phyloP scores from a whole-genome alignment of 179 eudicot genomes.

The Drosera spatulata region DNA sequence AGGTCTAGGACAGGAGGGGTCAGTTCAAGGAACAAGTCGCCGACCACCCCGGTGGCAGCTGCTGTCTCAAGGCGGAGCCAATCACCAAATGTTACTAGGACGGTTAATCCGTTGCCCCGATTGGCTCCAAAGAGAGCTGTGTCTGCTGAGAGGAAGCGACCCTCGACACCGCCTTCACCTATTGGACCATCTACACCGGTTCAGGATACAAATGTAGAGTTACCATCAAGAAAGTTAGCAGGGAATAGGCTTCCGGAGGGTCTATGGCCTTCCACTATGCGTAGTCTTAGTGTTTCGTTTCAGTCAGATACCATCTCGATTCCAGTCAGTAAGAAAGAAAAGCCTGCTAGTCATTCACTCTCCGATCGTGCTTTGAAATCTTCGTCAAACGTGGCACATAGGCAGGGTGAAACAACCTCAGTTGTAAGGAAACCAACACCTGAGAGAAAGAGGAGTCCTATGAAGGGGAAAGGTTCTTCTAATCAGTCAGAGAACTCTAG shows the following conservation, averaged over 20 bases:
- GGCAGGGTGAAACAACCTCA: conserved; percentile 29
- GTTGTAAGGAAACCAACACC: conserved; percentile 55
- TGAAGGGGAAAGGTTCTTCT: conserved; percentile 53
- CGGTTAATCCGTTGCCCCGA: conserved; percentile 27
- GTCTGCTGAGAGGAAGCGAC: conserved; percentile 80
- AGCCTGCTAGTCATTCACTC: conserved; percentile 43
- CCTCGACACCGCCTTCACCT: conserved; percentile 64
- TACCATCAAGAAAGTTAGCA: conserved; percentile 38
- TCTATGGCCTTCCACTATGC: conserved; percentile 96
- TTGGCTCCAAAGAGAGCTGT: conserved; percentile 61
- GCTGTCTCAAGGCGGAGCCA: conserved; percentile 41
- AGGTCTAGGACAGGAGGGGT: conserved; percentile 51
- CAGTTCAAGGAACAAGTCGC: conserved; percentile 74
- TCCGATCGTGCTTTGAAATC: conserved; percentile 68
- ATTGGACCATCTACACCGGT: conserved; percentile 57
- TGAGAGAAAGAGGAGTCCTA: conserved; percentile 81
- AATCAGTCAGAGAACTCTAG: conserved; percentile 81
- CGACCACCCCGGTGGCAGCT: conserved; percentile 14
- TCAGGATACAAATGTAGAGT: conserved; percentile 37
- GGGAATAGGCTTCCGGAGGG: conserved; percentile 48
- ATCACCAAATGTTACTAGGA: conserved; percentile 51
- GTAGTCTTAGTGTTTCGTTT: conserved; percentile 76
- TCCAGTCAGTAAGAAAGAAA: conserved; percentile 66
- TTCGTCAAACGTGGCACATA: conserved; percentile 57
- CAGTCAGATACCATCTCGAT: conserved; percentile 66